Percentiles rank a stretch among this genome's conserved stretches.
Conservation (phyloP, 139 green algal genomes). For the Haematococcus lacustris region DNA sequence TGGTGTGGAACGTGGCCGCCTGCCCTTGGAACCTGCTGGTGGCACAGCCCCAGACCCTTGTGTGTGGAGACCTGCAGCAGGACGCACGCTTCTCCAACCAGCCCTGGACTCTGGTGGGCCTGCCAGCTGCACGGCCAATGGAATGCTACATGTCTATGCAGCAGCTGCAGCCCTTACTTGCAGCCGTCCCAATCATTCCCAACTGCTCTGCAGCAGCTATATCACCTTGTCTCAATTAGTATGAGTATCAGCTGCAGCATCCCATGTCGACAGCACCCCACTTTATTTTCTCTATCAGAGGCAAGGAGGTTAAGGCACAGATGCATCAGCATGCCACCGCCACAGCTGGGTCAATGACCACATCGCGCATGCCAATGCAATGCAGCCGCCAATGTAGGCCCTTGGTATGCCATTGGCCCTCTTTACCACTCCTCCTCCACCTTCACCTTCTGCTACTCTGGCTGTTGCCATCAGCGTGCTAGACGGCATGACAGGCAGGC, state of each 20-base stretch:
- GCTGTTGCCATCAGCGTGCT: too few relatives aligned
- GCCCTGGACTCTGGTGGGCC: not conserved
- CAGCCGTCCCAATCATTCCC: not conserved
- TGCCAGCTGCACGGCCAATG: not conserved
- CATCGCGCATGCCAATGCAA: too few relatives aligned
- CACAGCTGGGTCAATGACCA: too few relatives aligned
- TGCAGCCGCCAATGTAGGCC: too few relatives aligned
- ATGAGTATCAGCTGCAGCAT: not conserved
- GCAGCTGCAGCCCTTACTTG: not conserved
- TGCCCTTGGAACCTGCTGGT: constrained; percentile 10
- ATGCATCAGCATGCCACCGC: too few relatives aligned
- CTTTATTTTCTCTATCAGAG: too few relatives aligned
- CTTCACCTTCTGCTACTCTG: too few relatives aligned
- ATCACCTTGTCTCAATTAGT: not conserved
- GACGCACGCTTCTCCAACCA: constrained; percentile 7
- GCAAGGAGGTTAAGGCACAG: too few relatives aligned
- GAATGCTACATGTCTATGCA: not conserved
- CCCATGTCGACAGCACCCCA: not conserved
- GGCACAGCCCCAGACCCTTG: constrained; percentile 1
- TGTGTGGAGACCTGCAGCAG: constrained; percentile 5
- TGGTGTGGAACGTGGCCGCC: not conserved
- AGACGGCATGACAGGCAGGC: too few relatives aligned
- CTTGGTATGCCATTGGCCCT: too few relatives aligned
- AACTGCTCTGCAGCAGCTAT: not conserved
- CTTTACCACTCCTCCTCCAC: too few relatives aligned